phyloP scores from a whole-genome alignment of 2,329 filamentous ascomycete genomes.

The Drechslerella stenobrocha region DNA sequence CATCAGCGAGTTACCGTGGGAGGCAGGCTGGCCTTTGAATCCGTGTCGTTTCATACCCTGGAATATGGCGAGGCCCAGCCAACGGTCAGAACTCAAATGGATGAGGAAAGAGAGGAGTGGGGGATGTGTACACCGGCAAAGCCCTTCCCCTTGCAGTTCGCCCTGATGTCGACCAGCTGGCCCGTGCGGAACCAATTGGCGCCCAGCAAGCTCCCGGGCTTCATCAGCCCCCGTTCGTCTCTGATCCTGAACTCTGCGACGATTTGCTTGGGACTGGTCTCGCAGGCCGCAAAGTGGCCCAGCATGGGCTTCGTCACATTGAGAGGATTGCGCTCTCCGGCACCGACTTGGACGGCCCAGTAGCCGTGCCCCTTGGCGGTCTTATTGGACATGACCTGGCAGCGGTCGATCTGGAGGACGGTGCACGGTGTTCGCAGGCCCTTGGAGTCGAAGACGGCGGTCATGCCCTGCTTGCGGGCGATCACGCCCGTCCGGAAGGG shows the following conservation, averaged over 20 bases:
- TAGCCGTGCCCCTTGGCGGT: conserved; percentile 81
- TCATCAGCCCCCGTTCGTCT: conserved; percentile 70
- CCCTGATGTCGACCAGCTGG: conserved; percentile 84
- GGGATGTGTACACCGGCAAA: conserved; percentile 71
- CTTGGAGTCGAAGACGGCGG: conserved; percentile 77
- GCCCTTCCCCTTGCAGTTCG: conserved; percentile 80
- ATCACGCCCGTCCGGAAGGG: conserved; percentile 77
- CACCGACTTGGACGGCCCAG: conserved; percentile 87
- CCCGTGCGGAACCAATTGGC: conserved; percentile 92
- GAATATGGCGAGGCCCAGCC: not conserved
- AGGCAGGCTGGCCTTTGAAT: conserved; percentile 83
- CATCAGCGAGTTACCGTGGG: conserved; percentile 92
- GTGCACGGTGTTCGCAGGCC: conserved; percentile 82
- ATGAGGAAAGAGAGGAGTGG: conserved; percentile 8
- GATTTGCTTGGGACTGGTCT: conserved; percentile 79
- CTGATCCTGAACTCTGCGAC: conserved; percentile 86
- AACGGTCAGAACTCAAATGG: not conserved
- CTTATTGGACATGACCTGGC: conserved; percentile 87
- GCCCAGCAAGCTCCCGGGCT: conserved; percentile 72
- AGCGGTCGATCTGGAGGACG: conserved; percentile 87
- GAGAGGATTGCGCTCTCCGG: conserved; percentile 70
- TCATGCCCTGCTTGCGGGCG: conserved; percentile 94
- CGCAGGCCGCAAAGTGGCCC: conserved; percentile 82
- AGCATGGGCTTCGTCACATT: conserved; percentile 82
- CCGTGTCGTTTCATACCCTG: conserved; percentile 92